phyloP scores from a whole-genome alignment of 169 alveolate genomes.

The Plasmodium gonderi region DNA sequence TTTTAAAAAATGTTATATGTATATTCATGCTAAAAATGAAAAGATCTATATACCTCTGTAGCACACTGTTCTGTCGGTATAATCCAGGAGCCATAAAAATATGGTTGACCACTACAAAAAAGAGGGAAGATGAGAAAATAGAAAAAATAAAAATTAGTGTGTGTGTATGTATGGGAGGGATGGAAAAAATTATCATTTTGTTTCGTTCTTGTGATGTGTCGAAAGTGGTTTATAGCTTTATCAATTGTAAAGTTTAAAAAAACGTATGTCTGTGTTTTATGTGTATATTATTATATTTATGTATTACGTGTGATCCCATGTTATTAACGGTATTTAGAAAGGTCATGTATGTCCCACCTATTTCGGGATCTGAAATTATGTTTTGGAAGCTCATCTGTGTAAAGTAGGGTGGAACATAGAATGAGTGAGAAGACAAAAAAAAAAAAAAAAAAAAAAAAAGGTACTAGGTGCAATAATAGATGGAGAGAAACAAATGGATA shows the following conservation, averaged over 20 bases:
- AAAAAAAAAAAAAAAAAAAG: slow-evolving; percentile 23
- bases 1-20: too few relatives aligned
- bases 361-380: slow-evolving; percentile 85
- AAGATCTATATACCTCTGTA: slow-evolving; percentile 58
- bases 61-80: slow-evolving; percentile 75
- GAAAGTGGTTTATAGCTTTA: background rate
- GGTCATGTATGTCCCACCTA: slow-evolving; percentile 90
- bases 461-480: too few relatives aligned
- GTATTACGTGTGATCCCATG: slow-evolving; percentile 79
- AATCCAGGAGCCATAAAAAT: slow-evolving; percentile 77
- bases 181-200: background rate
- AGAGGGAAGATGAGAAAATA: background rate
- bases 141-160: background rate
- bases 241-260: background rate
- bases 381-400: slow-evolving; percentile 82
- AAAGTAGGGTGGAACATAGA: too few relatives aligned
- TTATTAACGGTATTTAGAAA: slow-evolving; percentile 87
- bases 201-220: background rate
- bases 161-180: background rate
- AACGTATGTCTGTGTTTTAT: background rate
- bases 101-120: slow-evolving; percentile 75
- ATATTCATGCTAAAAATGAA: too few relatives aligned
- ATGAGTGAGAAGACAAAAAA: too few relatives aligned
- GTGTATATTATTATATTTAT: slow-evolving; percentile 17
- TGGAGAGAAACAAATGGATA: background rate